Conservation (phyloP, 202 grass and related monocot genomes). For the Zoysia matrella region DNA sequence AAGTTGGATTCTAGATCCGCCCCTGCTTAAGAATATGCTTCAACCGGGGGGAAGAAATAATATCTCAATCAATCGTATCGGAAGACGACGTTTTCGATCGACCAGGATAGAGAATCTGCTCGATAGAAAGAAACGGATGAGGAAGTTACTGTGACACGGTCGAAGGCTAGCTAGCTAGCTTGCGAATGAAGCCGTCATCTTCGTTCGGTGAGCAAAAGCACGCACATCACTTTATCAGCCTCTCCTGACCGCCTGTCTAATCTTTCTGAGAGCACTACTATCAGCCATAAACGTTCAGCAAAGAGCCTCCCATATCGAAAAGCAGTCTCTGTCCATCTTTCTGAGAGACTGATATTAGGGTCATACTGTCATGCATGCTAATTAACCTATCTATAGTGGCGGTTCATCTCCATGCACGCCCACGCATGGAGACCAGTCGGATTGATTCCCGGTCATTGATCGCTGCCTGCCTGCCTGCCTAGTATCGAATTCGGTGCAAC, state of each 20-base stretch:
- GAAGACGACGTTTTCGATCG: conserved; percentile 29
- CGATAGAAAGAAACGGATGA: background rate
- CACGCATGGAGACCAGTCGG: no score
- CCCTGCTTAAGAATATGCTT: conserved; percentile 20
- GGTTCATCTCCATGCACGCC: no score
- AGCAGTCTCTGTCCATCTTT: background rate
- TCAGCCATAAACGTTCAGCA: conserved; percentile 17
- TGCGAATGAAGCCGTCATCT: conserved; percentile 46
- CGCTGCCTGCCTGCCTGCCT: no score
- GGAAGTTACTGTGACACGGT: conserved; percentile 9
- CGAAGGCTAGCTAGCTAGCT: background rate
- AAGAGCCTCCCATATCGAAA: no score
- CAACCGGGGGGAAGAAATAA: background rate
- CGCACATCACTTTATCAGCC: conserved; percentile 24
- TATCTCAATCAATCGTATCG: conserved; percentile 20
- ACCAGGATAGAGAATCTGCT: background rate
- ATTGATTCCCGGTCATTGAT: no score
- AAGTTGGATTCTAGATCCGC: no score
- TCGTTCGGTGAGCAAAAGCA: conserved; percentile 27
- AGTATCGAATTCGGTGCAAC: conserved; percentile 31
- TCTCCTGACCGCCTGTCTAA: conserved; percentile 1
- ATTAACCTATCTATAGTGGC: no score
- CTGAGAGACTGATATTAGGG: background rate
- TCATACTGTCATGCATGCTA: no score
- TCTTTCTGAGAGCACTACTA: background rate